phyloP scores from a whole-genome alignment of 768 basidiomycete species.

The Tulasnella sp. region DNA sequence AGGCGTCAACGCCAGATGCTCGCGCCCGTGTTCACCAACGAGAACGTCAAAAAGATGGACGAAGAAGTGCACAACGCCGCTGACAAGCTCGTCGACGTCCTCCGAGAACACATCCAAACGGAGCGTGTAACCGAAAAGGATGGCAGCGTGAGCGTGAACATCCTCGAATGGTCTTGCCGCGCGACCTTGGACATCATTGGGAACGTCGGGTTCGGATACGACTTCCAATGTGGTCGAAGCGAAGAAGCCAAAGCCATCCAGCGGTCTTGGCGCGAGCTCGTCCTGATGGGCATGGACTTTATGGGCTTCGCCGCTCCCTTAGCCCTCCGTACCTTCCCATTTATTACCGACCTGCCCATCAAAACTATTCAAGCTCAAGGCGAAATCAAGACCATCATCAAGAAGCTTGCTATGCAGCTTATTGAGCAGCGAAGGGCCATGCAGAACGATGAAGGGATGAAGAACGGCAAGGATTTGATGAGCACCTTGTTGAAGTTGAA shows the following conservation, averaged over 20 bases:
- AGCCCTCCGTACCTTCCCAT: conserved; percentile 36
- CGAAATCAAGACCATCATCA: conserved; percentile 36
- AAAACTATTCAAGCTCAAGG: conserved; percentile 36
- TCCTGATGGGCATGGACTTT: conserved; percentile 32
- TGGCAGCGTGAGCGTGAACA: conserved; percentile 25
- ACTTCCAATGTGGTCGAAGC: conserved; percentile 41
- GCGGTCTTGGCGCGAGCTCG: conserved; percentile 36
- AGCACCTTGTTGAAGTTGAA: conserved; percentile 16
- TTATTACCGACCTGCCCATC: conserved; percentile 37
- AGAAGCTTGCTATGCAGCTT: conserved; percentile 26
- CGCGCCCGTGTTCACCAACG: conserved; percentile 33
- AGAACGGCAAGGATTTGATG: conserved; percentile 30
- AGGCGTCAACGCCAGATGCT: conserved; percentile 34
- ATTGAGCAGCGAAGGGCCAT: conserved; percentile 7
- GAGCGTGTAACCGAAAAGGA: conserved; percentile 5
- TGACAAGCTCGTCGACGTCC: conserved; percentile 17
- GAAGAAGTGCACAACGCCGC: conserved; percentile 28
- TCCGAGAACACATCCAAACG: conserved; percentile 15
- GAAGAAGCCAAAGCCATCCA: conserved; percentile 38
- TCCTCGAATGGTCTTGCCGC: conserved; percentile 30
- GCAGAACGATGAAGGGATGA: conserved; percentile 11
- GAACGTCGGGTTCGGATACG: conserved; percentile 43
- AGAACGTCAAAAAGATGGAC: conserved; percentile 26
- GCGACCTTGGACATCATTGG: conserved; percentile 37
- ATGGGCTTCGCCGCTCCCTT: conserved; percentile 32